Conservation (phyloP, 306 rosid genomes). For the Quercus alba region DNA sequence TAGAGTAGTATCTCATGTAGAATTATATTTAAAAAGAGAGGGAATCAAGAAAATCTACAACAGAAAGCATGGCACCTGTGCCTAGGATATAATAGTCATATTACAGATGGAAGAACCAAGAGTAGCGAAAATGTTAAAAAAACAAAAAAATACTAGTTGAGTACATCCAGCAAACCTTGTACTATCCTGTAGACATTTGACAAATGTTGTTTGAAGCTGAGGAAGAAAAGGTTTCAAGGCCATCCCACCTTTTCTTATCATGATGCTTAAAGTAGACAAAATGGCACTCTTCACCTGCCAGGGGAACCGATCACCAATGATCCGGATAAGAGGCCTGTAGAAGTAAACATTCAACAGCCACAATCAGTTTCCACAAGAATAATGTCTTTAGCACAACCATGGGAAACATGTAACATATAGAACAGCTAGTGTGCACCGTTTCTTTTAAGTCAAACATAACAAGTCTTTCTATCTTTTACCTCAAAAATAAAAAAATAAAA, state of each 20-base stretch:
- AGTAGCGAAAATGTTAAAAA: not conserved
- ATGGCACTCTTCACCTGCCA: constrained; percentile 99
- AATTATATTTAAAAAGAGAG: no score
- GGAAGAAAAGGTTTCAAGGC: constrained; percentile 95
- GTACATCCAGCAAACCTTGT: constrained; percentile 55
- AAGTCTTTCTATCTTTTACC: not conserved
- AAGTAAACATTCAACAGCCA: constrained; percentile 3
- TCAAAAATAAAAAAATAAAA: not conserved
- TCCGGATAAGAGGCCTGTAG: constrained; percentile 93
- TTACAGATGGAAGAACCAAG: not conserved
- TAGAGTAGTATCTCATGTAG: no score
- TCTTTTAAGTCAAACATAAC: not conserved
- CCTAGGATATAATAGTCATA: not conserved
- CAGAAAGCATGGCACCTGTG: no score
- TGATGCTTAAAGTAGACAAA: constrained; percentile 75
- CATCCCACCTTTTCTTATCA: constrained; percentile 85
- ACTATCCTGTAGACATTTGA: constrained; percentile 89
- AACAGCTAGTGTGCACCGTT: not conserved
- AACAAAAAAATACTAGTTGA: not conserved
- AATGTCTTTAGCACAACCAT: not conserved
- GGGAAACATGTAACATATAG: not conserved
- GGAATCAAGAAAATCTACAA: no score
- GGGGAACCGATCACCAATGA: constrained; percentile 95
- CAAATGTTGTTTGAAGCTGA: constrained; percentile 97
- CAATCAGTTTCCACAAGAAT: constrained; percentile 32